These are phyloP conservation scores for Triticum timopheevii DNA, from an alignment of 176 grass and related monocot genomes.

Conservation along the genomic window DNA sequence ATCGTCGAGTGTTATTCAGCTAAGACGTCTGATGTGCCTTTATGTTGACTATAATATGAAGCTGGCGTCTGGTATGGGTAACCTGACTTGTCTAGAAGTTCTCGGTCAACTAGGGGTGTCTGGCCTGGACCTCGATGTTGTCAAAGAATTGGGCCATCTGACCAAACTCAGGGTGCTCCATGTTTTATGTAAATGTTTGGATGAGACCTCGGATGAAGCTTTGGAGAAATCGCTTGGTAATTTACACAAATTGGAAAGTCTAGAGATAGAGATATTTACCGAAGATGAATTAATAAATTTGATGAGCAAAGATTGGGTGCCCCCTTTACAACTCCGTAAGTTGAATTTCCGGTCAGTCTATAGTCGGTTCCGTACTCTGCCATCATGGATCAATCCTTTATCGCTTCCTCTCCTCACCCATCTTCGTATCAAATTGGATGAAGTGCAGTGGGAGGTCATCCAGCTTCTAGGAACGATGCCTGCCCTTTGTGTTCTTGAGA, in stretches of 20 bases:
- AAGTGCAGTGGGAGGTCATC: background rate
- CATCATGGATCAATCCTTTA: background rate
- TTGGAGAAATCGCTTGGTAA: background rate
- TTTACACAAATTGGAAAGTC: background rate
- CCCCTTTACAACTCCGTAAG: background rate
- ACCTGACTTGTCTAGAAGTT: background rate
- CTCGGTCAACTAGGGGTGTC: background rate
- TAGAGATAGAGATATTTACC: rapidly evolving
- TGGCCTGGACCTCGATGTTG: background rate
- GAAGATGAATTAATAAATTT: rapidly evolving
- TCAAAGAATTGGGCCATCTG: background rate
- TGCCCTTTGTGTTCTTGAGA: background rate
- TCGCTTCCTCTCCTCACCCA: background rate
- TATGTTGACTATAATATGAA: background rate
- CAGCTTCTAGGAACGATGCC: background rate
- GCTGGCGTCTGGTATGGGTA: background rate
- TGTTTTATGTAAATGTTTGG: background rate
- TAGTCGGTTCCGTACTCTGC: background rate
- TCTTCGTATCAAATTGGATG: rapidly evolving
- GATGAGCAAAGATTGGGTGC: background rate
- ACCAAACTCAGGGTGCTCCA: background rate
- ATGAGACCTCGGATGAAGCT: background rate
- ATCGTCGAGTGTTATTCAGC: background rate
- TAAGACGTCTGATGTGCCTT: background rate
- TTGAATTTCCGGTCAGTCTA: rapidly evolving